Evolutionary conservation across 306 rosid genomes (phyloP).

Genomic region (Trichosanthes truncata): DNA sequence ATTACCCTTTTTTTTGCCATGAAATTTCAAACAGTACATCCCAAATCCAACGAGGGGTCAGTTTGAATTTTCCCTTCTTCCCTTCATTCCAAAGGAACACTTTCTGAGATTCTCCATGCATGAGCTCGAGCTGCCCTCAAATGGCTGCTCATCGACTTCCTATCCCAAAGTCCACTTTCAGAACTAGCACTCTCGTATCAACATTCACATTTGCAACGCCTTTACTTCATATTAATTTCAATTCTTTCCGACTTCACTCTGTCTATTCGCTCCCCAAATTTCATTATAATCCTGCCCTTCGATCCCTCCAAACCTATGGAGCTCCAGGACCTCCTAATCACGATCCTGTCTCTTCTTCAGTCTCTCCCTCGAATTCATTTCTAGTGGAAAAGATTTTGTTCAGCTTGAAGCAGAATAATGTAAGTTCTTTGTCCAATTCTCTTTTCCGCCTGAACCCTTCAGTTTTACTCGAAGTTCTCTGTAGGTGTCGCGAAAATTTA

Average conservation of each 20-base stretch:
- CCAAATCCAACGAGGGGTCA: no score
- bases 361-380: slow-evolving; percentile 27
- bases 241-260: background rate
- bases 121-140: background rate
- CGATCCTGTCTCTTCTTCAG: slow-evolving; percentile 15
- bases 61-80: background rate
- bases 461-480: slow-evolving; percentile 38
- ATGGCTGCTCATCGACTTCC: background rate
- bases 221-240: background rate
- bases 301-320: slow-evolving; percentile 5
- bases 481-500: slow-evolving; percentile 31
- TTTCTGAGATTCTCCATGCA: background rate
- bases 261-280: slow-evolving; percentile 7
- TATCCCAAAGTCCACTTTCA: background rate
- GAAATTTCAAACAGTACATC: no score
- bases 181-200: background rate
- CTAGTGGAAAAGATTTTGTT: slow-evolving; percentile 45
- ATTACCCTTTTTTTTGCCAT: no score
- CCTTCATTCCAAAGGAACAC: background rate
- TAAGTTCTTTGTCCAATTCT: slow-evolving; percentile 19
- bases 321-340: background rate
- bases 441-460: slow-evolving; percentile 34
- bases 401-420: slow-evolving; percentile 41
- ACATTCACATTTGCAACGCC: background rate
- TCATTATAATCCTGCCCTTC: background rate